Conservation (phyloP, 176 grass and related monocot species). For the Oryza glumipatula region DNA sequence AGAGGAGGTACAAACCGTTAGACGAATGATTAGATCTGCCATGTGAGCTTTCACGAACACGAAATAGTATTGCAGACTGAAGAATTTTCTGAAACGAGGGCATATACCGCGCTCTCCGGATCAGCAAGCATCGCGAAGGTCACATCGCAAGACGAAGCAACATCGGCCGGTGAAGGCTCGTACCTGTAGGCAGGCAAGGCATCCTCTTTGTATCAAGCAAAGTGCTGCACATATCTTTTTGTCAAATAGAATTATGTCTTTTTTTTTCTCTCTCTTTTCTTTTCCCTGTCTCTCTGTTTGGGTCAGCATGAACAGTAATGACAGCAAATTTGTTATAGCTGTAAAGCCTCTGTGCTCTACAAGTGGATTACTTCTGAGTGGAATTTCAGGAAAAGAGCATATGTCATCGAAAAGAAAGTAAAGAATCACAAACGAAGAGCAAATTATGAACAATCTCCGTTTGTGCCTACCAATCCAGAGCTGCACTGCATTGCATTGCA, state of each 20-base stretch:
- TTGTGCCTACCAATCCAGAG: not conserved
- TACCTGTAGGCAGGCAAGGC: conserved; percentile 49
- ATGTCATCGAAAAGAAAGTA: conserved; percentile 1
- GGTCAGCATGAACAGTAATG: conserved; percentile 9
- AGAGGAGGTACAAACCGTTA: conserved; percentile 34
- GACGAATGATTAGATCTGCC: conserved; percentile 36
- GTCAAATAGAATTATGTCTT: not conserved
- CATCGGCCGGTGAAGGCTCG: conserved; percentile 67
- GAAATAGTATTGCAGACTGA: not conserved
- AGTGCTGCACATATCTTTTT: not conserved
- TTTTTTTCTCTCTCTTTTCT: not conserved
- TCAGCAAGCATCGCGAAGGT: conserved; percentile 92
- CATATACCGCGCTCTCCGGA: conserved; percentile 66
- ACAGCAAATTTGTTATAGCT: not conserved
- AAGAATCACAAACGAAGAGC: not conserved
- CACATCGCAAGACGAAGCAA: conserved; percentile 75
- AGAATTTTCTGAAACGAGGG: conserved; percentile 15
- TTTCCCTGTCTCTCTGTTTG: not conserved
- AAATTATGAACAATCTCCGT: not conserved
- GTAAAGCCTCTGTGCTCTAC: not conserved
- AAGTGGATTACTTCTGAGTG: conserved; percentile 4
- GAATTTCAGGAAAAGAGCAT: conserved; percentile 7
- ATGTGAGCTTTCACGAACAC: conserved; percentile 27
- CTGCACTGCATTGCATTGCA: not conserved
- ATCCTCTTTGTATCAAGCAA: conserved; percentile 18